Conservation (phyloP, 306 rosid genomes). For the Cajanus cajan region DNA sequence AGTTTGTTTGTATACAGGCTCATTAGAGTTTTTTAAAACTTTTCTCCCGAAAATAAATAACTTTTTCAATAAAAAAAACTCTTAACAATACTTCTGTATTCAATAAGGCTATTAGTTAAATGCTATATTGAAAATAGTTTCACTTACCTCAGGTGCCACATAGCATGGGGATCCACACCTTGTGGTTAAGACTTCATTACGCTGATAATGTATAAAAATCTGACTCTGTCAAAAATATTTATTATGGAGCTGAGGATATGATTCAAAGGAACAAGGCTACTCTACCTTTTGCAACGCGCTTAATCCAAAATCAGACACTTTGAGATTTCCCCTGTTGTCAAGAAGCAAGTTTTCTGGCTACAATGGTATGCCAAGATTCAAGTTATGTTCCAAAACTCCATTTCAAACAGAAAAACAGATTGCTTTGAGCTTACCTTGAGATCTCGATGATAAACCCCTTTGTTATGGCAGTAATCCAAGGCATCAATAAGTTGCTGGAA, state of each 20-base stretch:
- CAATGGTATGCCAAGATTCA: conserved; percentile 18
- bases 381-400: conserved; percentile 1
- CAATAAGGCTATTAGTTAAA: background rate
- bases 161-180: conserved; percentile 85
- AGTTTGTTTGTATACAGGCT: no score
- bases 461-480: conserved; percentile 69
- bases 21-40: no score
- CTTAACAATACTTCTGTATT: no score
- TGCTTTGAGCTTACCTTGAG: conserved; percentile 55
- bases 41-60: no score
- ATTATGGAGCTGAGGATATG: background rate
- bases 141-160: conserved; percentile 81
- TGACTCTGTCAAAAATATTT: background rate
- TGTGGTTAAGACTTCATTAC: conserved; percentile 54
- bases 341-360: conserved; percentile 85
- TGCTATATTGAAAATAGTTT: background rate
- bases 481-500: conserved; percentile 86
- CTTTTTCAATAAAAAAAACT: no score
- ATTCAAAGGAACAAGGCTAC: conserved; percentile 29
- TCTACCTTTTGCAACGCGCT: conserved; percentile 70
- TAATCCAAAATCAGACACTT: conserved; percentile 80
- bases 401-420: background rate
- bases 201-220: conserved; percentile 44
- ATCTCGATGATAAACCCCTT: conserved; percentile 79
- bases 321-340: conserved; percentile 64